Conservation (phyloP, 345 rosid species). For the Gossypium arboreum region DNA sequence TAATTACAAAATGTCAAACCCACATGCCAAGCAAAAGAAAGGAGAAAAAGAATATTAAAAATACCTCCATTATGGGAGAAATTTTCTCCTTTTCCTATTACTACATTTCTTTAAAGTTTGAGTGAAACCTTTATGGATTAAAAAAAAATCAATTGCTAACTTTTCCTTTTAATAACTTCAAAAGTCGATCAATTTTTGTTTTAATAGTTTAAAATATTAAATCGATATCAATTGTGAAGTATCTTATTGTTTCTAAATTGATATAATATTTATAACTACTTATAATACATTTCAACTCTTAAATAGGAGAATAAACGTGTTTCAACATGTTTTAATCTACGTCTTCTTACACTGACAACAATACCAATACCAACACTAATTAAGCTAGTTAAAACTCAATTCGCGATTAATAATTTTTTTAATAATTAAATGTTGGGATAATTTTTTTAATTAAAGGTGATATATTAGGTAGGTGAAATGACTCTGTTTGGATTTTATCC, state of each 20-base stretch:
- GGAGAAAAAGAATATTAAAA: background rate
- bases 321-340: too few species aligned
- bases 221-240: too few species aligned
- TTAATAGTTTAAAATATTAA: too few species aligned
- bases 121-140: background rate
- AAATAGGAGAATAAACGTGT: too few species aligned
- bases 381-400: rapidly evolving
- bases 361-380: rapidly evolving
- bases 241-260: background rate
- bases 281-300: too few species aligned
- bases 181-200: background rate
- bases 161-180: background rate
- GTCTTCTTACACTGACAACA: rapidly evolving
- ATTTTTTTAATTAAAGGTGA: background rate
- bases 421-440: background rate
- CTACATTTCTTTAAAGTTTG: background rate
- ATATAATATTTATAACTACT: too few species aligned
- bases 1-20: slow-evolving; percentile 4
- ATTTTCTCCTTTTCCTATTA: background rate
- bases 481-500: too few species aligned
- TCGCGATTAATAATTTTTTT: too few species aligned
- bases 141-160: background rate
- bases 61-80: background rate
- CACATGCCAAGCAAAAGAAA: background rate
- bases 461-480: background rate